Base-by-base conservation (phyloP, 2,329 filamentous ascomycete genomes). In the Malbranchea cinnamomea region DNA sequence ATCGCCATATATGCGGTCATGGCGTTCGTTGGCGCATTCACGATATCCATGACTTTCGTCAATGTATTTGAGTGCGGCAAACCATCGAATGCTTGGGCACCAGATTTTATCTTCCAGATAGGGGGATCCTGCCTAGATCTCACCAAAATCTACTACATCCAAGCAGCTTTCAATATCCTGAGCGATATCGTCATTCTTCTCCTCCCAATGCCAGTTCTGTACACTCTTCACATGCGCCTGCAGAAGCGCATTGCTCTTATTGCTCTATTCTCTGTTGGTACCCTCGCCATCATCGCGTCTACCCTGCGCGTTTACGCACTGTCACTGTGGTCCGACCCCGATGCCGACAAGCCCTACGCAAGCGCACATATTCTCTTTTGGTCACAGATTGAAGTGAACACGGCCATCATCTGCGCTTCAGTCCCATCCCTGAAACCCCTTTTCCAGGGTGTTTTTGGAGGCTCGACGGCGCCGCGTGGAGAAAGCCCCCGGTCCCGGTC, bases 131-230 rank as follows among this genome's bases (percentile, higher is more conserved):
- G 27, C 18, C 16, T 21, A 4, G 27, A 29, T 19, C 18, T 29
- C 6, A 17, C 20, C 17, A 17, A 17, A 2, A 29, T 29, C 10
- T 30, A 31, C 29, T 31, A 24, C 22, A n/a, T 13, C 29, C 20
- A 24, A 18, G 49, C 50, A 2, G 41, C 33, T 6, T 35, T 49
- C 15, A 46, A 52, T 21, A 54, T 56, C 15, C 33, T 39, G 4
- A 42, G 52, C 4, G 53, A 56, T 37, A 39, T 56, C 20, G 29
- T 47, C 6, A 40, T 54, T 6, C 37, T 56, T n/a, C 22, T 47
- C 10, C 32, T 57, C 9, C 54, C 53, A 1, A 44, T 57, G 26
- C 50, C 47, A 5, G 41, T 48, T 5, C 46, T 56, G 9, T 35
- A 39, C 5, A 34, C 36, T 8, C 40, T 57, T n/a, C 42, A 44